Conservation (phyloP, 2,329 filamentous ascomycete genomes). For the Dactylellina cionopaga region DNA sequence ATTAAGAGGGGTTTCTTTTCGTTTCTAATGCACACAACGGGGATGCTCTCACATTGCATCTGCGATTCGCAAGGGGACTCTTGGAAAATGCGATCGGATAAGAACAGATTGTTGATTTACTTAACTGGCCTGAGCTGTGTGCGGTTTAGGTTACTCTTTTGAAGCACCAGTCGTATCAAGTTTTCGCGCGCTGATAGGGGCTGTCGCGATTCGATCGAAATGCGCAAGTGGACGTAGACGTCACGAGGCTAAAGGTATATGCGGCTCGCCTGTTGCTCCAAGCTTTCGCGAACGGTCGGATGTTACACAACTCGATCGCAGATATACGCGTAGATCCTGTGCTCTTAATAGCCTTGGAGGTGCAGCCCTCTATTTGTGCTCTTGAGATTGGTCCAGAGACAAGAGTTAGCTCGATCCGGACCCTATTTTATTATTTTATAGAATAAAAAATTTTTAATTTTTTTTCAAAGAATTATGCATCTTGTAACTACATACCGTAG, state of each 20-base stretch:
- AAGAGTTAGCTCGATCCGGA: no score
- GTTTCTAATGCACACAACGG: neutral
- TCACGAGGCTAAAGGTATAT: neutral
- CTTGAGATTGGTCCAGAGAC: no score
- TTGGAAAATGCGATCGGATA: conserved; percentile 40
- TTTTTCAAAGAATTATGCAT: no score
- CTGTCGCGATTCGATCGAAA: no score
- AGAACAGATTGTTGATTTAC: conserved; percentile 2
- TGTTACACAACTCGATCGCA: neutral
- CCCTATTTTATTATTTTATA: no score
- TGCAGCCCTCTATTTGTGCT: no score
- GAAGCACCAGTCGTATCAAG: no score
- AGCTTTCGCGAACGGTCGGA: neutral
- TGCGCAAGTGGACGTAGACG: neutral
- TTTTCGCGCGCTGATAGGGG: no score
- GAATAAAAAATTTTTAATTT: no score
- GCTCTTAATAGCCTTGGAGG: neutral
- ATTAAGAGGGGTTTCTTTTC: conserved; percentile 1
- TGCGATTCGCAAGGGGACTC: neutral
- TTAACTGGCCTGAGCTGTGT: no score
- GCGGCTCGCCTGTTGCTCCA: neutral
- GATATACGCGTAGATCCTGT: neutral
- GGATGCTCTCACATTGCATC: conserved; percentile 16
- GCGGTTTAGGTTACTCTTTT: no score
- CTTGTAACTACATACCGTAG: no score